Conservation (phyloP, 2,329 filamentous ascomycete genomes). For the Paraphaeosphaeria sporulosa region DNA sequence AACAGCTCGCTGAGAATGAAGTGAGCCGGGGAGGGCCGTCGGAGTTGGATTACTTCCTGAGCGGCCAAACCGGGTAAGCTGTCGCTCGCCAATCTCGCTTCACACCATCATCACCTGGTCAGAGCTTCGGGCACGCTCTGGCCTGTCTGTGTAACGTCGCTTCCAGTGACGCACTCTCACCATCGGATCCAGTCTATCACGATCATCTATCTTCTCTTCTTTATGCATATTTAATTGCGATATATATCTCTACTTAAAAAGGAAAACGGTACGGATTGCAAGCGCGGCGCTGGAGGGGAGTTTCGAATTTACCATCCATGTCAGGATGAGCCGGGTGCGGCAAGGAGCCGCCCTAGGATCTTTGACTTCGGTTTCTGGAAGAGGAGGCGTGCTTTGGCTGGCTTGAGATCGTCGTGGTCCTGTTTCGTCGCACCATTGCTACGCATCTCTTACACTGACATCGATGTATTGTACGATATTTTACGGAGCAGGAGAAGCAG, state of each 20-base stretch:
- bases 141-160: slow-evolving; percentile 1
- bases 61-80: slow-evolving; percentile 39
- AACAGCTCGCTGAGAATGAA: slow-evolving; percentile 85
- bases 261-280: slow-evolving; percentile 5
- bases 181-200: neutral
- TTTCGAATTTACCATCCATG: neutral
- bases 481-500: neutral
- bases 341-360: neutral
- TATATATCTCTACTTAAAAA: neutral
- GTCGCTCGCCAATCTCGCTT: slow-evolving; percentile 9
- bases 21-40: slow-evolving; percentile 71
- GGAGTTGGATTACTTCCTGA: slow-evolving; percentile 80
- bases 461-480: slow-evolving; percentile 27
- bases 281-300: slow-evolving; percentile 19
- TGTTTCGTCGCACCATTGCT: neutral
- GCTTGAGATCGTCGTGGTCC: slow-evolving; percentile 23
- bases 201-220: slow-evolving; percentile 6
- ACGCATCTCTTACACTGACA: neutral
- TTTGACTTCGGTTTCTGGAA: neutral
- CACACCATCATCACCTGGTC: neutral
- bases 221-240: slow-evolving; percentile 11
- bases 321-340: neutral
- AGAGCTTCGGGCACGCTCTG: slow-evolving; percentile 1
- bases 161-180: neutral
- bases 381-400: slow-evolving; percentile 14